Evolutionary conservation across 2,329 filamentous ascomycete genomes (phyloP).

Genomic region (Cladobotryum protrusum): DNA sequence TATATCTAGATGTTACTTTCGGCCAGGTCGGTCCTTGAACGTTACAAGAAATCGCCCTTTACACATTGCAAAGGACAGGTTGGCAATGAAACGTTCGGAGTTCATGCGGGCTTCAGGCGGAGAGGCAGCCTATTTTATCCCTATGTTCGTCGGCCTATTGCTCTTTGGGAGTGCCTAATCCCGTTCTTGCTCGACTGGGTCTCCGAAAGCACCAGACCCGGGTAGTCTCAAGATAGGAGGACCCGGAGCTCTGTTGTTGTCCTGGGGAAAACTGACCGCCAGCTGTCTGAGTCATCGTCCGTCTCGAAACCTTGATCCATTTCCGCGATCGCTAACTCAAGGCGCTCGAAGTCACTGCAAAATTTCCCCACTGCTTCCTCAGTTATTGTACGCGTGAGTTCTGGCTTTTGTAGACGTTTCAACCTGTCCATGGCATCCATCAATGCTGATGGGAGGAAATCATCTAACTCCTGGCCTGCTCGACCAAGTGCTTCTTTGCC

Average conservation of each 20-base stretch:
- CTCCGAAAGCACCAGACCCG: too few species aligned
- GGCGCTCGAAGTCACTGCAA: constrained; percentile 70
- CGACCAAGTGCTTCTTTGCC: constrained; percentile 42
- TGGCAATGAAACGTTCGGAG: too few species aligned
- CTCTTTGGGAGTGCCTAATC: too few species aligned
- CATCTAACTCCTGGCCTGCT: constrained; percentile 73
- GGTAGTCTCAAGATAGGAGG: constrained; percentile 30
- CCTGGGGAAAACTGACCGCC: constrained; percentile 45
- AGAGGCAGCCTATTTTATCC: too few species aligned
- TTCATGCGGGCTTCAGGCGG: too few species aligned
- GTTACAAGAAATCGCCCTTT: too few species aligned
- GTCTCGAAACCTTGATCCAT: constrained; percentile 29
- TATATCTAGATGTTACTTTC: too few species aligned
- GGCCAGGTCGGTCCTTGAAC: too few species aligned
- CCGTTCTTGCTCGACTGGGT: too few species aligned
- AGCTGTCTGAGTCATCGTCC: constrained; percentile 18
- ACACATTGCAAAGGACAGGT: too few species aligned
- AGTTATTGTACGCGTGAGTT: constrained; percentile 67
- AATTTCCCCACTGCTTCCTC: constrained; percentile 79
- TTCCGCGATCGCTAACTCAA: constrained; percentile 44
- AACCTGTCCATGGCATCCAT: constrained; percentile 87
- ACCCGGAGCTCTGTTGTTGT: constrained; percentile 56
- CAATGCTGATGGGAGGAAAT: constrained; percentile 85
- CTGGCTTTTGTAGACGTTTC: constrained; percentile 64
- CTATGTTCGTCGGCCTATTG: too few species aligned